phyloP scores from a whole-genome alignment of 1,284 basidiomycete genomes.

The Malassezia caprae region DNA sequence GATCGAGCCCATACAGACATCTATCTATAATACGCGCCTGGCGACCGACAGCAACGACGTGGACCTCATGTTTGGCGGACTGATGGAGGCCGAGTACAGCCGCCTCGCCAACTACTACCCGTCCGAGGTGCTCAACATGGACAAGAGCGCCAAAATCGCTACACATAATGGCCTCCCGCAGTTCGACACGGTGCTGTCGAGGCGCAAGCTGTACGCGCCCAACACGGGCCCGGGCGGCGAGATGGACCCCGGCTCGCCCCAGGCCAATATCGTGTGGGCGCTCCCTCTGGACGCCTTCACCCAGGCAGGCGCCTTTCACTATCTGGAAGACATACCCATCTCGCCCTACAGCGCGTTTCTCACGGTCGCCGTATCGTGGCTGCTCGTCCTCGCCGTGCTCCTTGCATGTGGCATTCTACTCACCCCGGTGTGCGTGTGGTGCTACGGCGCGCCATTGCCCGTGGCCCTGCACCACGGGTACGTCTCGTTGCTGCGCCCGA shows the following conservation, averaged over 20 bases:
- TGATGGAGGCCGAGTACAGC: constrained; percentile 23
- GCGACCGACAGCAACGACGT: constrained; percentile 65
- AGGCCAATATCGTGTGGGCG: constrained; percentile 18
- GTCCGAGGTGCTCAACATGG: constrained; percentile 6
- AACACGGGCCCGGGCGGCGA: constrained; percentile 40
- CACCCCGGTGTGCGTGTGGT: constrained; percentile 17
- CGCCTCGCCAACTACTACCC: constrained; percentile 16
- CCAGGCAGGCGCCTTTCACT: constrained; percentile 28
- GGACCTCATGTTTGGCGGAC: constrained; percentile 23
- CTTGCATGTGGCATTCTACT: constrained; percentile 19
- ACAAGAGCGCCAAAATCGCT: constrained; percentile 9
- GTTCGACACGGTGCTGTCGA: not conserved
- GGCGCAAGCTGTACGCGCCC: constrained; percentile 29
- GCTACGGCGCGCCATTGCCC: not conserved
- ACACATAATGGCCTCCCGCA: not conserved
- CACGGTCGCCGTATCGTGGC: constrained; percentile 36
- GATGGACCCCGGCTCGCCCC: constrained; percentile 17
- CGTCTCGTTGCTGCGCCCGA: not conserved
- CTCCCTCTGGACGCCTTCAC: constrained; percentile 20
- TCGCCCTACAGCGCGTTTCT: constrained; percentile 38
- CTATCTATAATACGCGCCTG: constrained; percentile 70
- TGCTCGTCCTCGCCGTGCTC: constrained; percentile 30
- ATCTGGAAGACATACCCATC: constrained; percentile 32
- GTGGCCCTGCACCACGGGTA: not conserved
- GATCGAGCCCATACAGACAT: constrained; percentile 59